Evolutionary conservation across 164 flowering plant genomes (phyloP).

Genomic region (Amborella trichopoda): DNA sequence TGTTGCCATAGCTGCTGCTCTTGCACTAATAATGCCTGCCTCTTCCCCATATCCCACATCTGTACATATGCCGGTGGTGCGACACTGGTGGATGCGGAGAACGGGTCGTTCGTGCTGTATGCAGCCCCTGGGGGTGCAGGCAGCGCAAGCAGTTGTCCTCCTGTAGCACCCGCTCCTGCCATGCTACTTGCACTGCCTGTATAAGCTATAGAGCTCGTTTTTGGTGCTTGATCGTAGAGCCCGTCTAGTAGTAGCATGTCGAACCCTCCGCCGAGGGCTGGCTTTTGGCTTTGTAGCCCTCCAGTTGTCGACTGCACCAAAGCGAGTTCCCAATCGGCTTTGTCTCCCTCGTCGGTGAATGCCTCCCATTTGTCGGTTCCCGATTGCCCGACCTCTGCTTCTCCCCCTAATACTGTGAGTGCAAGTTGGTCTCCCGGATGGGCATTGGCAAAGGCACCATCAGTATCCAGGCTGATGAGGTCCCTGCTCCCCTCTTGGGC

Average conservation of each 20-base stretch:
- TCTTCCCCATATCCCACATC: conserved; percentile 82
- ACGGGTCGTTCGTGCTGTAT: conserved; percentile 32
- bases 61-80: conserved; percentile 78
- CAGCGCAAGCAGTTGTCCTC: conserved; percentile 30
- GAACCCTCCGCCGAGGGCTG: conserved; percentile 28
- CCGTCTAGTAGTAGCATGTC: conserved; percentile 28
- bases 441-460: conserved; percentile 18
- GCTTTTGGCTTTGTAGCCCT: conserved; percentile 22
- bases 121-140: conserved; percentile 11
- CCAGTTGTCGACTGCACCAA: conserved; percentile 33
- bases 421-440: conserved; percentile 50
- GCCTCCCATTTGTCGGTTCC: conserved; percentile 42
- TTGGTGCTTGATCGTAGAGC: conserved; percentile 37
- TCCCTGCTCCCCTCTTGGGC: too few relatives aligned
- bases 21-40: conserved; percentile 46
- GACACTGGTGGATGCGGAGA: conserved; percentile 53
- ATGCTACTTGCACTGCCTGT: conserved; percentile 57
- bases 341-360: conserved; percentile 19
- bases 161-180: conserved; percentile 30
- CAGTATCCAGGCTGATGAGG: too few relatives aligned
- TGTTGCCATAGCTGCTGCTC: conserved; percentile 87
- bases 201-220: neutral
- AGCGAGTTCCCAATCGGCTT: conserved; percentile 67
- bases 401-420: conserved; percentile 51
- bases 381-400: conserved; percentile 6